A percentile compares a stretch with the other conserved stretches of the same genome.
These are phyloP conservation scores for Amoebophrya sp. DNA, from an alignment of 169 alveolate genomes.

Conservation along the genomic window DNA sequence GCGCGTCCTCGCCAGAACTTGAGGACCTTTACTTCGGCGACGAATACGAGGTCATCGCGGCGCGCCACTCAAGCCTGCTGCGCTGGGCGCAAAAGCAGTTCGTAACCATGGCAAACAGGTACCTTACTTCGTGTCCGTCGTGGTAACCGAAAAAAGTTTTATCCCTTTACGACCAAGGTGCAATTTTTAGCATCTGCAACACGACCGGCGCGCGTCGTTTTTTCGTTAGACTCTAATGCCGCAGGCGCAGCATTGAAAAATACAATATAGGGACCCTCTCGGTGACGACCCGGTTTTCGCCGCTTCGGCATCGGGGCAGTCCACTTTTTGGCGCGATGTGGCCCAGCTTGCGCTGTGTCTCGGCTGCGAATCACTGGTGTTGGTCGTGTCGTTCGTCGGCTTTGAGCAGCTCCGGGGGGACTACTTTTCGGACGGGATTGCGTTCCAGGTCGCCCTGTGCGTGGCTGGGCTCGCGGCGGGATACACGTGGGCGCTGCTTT, in stretches of 20 bases:
- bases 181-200: background rate
- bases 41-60: background rate
- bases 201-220: no score
- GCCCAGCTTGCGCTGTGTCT: no score
- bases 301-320: no score
- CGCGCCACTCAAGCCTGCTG: background rate
- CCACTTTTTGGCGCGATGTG: no score
- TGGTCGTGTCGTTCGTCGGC: background rate
- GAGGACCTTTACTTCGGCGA: background rate
- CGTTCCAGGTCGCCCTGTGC: no score
- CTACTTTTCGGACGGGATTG: background rate
- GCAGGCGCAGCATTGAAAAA: no score
- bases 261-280: no score
- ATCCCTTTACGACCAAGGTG: background rate
- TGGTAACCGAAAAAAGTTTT: background rate
- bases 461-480: no score
- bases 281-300: no score
- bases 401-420: background rate
- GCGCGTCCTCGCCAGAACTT: background rate
- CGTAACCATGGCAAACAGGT: background rate
- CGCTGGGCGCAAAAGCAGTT: background rate
- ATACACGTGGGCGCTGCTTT: background rate
- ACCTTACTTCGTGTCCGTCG: background rate
- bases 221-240: no score
- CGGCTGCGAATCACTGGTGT: background rate